Base-by-base conservation (phyloP, 371 early-diverging fungal genomes). In the Syncephalastrum contaminatum region DNA sequence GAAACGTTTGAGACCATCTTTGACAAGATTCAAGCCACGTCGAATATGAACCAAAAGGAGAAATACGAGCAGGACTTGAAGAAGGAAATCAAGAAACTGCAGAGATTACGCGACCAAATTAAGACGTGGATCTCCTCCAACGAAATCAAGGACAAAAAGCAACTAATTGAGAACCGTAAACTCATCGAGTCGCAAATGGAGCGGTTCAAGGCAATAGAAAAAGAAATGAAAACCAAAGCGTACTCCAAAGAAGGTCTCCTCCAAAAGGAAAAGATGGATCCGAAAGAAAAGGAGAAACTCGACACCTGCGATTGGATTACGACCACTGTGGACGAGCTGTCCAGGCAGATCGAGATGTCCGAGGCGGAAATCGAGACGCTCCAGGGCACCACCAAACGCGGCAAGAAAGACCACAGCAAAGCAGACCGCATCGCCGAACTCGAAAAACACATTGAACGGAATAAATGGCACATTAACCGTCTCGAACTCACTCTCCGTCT, bases 161-260 rank as follows among this genome's bases (percentile, higher is more conserved):
- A 86, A 15, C 74, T 98, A 53, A 56, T 88, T 48, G 95, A 97
- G 12, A 93, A 92, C 58, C 80, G 97, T 61, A 91, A 92, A 62
- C 84, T 94, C 19, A 97, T 98, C 58, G 98, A 98, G 69, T 74
- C 89, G 84, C 94, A 96, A 86, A 98, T 98, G 98, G 98, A 98
- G 66, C 83, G 85, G 61, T 98, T 98, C 82, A 98, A 98, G 78
- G 94, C 94, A 3, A 83, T 86, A 48, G 98, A 98, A 70, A 94
- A 93, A 68, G 98, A 97, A 71, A 93, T 98, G 84, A 98, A 98
- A 73, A 96, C 97, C 53, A 98, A 98, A 70, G 96, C 97, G 2
- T 98, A 84, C 66, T 96, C 96, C 14, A 92, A 95, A 71, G 98
- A 96, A 66, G 98, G 98, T 15, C 72, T 98, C 30, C 63, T 78